Conservation (phyloP, 257 asterid genomes). For the Solanum neorickii region DNA sequence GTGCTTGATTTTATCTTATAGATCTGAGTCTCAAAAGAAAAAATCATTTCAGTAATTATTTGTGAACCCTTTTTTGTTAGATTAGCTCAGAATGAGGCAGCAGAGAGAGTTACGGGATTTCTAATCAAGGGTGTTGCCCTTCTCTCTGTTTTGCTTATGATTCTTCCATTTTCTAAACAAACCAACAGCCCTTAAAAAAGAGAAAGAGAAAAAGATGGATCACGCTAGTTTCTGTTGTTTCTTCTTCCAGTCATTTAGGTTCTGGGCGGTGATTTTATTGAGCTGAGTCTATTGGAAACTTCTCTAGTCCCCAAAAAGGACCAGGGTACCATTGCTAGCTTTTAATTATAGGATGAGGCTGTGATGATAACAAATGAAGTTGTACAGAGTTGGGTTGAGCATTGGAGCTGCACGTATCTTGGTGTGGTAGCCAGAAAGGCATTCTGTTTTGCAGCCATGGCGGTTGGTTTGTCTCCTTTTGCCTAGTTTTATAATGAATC, state of each 20-base stretch:
- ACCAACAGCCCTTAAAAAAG: constrained; percentile 1
- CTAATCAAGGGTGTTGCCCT: constrained; percentile 40
- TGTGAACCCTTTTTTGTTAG: background rate
- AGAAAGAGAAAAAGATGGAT: background rate
- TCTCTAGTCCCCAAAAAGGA: background rate
- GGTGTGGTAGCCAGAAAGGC: background rate
- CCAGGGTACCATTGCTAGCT: background rate
- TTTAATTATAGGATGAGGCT: background rate
- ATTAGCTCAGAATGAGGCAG: background rate
- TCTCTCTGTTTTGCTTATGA: constrained; percentile 23
- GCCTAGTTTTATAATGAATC: background rate
- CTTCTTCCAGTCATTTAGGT: background rate
- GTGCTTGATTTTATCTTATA: background rate
- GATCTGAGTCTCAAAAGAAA: background rate
- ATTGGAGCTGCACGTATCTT: background rate
- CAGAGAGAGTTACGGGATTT: constrained; percentile 3
- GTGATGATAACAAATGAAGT: background rate
- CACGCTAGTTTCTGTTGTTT: background rate
- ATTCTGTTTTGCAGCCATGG: background rate
- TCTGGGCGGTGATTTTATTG: background rate
- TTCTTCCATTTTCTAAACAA: background rate
- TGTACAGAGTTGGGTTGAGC: background rate
- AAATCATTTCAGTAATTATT: background rate
- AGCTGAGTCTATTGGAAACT: background rate
- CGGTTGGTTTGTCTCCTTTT: background rate